phyloP scores from a whole-genome alignment of 495 filamentous ascomycete species.

The Penicillium silybi region DNA sequence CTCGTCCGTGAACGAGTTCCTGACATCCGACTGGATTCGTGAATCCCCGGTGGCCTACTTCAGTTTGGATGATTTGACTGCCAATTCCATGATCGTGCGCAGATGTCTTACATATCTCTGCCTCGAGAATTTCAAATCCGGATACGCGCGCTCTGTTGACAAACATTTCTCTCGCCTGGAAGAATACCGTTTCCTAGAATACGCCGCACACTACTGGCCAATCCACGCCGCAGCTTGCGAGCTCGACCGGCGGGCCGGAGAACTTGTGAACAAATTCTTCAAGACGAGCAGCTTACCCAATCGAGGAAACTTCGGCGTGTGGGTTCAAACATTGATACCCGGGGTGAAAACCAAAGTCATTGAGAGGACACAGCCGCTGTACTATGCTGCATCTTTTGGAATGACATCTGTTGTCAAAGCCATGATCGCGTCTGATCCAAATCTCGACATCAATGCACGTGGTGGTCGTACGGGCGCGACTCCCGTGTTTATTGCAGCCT shows the following conservation, averaged over 20 bases:
- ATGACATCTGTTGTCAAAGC: conserved; percentile 19
- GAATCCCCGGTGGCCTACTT: conserved; percentile 17
- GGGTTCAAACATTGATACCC: conserved; percentile 12
- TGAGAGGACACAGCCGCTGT: conserved; percentile 19
- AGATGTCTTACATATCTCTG: conserved; percentile 19
- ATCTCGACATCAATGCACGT: conserved; percentile 19
- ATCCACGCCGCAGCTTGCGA: conserved; percentile 5
- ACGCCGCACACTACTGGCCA: conserved; percentile 17
- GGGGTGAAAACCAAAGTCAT: conserved; percentile 1
- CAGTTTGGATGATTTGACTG: conserved; percentile 11
- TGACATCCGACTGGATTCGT: conserved; percentile 21
- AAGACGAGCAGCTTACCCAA: conserved; percentile 7
- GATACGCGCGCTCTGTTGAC: conserved; percentile 1
- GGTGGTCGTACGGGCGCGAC: conserved; percentile 21
- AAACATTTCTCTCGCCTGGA: background rate
- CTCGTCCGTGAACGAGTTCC: conserved; percentile 20
- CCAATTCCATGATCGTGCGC: conserved; percentile 13
- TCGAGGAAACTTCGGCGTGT: conserved; percentile 19
- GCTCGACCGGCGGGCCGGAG: conserved; percentile 2
- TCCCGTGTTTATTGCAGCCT: conserved; percentile 16
- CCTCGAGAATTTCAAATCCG: conserved; percentile 17
- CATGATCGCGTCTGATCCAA: conserved; percentile 13
- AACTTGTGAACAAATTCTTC: conserved; percentile 15
- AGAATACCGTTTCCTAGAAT: conserved; percentile 6
- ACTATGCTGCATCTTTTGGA: conserved; percentile 24